Base-by-base conservation (phyloP, 495 filamentous ascomycete species). In the Xanthoparmelia taractica region DNA sequence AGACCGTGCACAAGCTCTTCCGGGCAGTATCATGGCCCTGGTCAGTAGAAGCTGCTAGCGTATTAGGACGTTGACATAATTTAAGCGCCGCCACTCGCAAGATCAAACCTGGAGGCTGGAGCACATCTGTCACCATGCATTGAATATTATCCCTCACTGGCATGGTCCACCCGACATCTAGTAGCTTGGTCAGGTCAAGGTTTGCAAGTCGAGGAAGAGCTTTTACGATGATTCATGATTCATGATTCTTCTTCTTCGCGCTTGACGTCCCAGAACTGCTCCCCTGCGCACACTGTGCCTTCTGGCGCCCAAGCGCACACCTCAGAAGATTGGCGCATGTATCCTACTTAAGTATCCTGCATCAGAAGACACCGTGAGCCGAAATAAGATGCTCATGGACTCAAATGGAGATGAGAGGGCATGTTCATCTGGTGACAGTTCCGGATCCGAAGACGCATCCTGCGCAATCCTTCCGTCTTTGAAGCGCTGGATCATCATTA, bases 261-360 rank as follows among this genome's bases (percentile, higher is more conserved):
- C 48, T 13, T 29, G 27, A 52, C 34, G 20, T 12, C 55, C 48
- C 33, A 12, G 41, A 31, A 12, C 7, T 31, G 1, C 48, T 29
- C 48, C 15, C 12, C 40, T 50, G 31, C 50, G 47, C 34, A 31
- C 36, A n/a, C 25, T 33, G 34, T 55, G 10, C 20, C 36, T 52
- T 37, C 23, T 54, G 40, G 59, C 59, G 59, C 59, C 55, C 55
- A 61, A 61, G 45, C 52, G 59, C 59, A 52, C 59, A 61, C 36
- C 59, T 54, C 18, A 61, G 59, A 38, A 40, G 29, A 55, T 29
- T 41, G 52, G 59, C 59, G 59, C 47, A 55, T 50, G 36, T 25
- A 61, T 41, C 25, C 15, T 31, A 61, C 48, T 31, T 20, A 27
- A 12, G n/a, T 31, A 31, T 55, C 27, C 23, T 52, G 48, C 11